Base-by-base conservation (phyloP, 2,329 filamentous ascomycete genomes). In the Claviceps lovelessii region DNA sequence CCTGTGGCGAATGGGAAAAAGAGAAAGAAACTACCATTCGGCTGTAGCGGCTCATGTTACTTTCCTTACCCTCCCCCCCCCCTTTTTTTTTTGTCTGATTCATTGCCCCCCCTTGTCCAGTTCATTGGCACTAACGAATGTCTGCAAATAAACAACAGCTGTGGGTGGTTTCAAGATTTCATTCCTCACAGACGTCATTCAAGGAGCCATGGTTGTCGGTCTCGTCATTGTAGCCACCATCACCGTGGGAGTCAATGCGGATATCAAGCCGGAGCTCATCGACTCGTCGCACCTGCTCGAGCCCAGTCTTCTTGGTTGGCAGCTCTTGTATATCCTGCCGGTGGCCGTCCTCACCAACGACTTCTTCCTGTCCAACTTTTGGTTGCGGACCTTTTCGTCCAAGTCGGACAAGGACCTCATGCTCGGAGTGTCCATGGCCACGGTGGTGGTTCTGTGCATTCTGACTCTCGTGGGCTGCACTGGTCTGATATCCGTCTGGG, bases 321-420 rank as follows among this genome's bases (percentile, higher is more conserved):
- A 93, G 68, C 78, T 93, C 15, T 73, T 93, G 41, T 93, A 91
- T 71, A 91, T 93, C 60, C 76, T 93, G 1, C 86, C 88, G 0
- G 78, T 93, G 6, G 88, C 88, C 48, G 79, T 93, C 59, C 65
- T 90, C 55, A 90, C 87, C 56, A 93, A 91, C 71, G 84, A 90
- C 73, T 90, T 93, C 74, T 93, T 93, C 73, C 74, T 93, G 47
- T 88, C 86, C 37, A 85, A 81, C 60, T 90, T 88, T 69, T 93
- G 88, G 88, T 79, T 91, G 67, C 84, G 88, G 52, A 87, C 87
- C 5, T 93, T 93, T 63, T 85, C 87, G 19, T 86, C 86, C 52
- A 84, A 80, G 67, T 88, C 85, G 0, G 87, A 93, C 73, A 83
- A 78, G 63, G 87, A 91, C 64, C 78, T 93, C 7, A 84, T 81